phyloP scores from a whole-genome alignment of 169 alveolate genomes.

The Plasmodium coatneyi region DNA sequence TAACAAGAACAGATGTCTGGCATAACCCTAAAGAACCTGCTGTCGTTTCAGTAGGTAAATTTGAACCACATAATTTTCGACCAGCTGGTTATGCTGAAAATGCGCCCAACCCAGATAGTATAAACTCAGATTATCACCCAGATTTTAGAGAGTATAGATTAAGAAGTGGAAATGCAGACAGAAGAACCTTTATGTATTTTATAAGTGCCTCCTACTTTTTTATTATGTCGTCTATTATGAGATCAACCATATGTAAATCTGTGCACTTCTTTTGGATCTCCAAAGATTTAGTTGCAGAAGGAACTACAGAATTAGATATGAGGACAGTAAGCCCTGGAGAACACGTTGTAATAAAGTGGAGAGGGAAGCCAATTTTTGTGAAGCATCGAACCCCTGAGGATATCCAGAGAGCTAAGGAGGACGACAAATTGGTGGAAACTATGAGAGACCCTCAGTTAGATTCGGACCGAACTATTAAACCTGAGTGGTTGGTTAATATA shows the following conservation, averaged over 20 bases:
- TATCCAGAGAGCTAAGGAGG: constrained; percentile 87
- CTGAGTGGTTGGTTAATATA: constrained; percentile 90
- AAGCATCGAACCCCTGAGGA: constrained; percentile 88
- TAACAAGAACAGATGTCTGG: constrained; percentile 91
- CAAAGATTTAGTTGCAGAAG: constrained; percentile 85
- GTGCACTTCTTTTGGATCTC: constrained; percentile 89
- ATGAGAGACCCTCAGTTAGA: constrained; percentile 91
- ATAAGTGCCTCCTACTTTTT: constrained; percentile 85
- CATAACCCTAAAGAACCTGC: constrained; percentile 90
- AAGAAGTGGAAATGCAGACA: constrained; percentile 86
- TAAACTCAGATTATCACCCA: constrained; percentile 86
- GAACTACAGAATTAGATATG: constrained; percentile 88
- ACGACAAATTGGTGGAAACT: constrained; percentile 84
- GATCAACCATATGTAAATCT: constrained; percentile 85
- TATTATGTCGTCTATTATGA: constrained; percentile 82
- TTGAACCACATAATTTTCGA: constrained; percentile 90
- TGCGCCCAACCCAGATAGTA: constrained; percentile 88
- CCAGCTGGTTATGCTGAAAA: constrained; percentile 89
- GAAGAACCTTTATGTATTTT: constrained; percentile 88
- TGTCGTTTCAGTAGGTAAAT: constrained; percentile 86
- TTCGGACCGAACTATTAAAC: constrained; percentile 86
- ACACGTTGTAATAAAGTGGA: constrained; percentile 88
- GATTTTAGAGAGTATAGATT: constrained; percentile 90
- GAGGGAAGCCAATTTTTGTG: constrained; percentile 90
- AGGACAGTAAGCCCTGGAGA: constrained; percentile 87